These are phyloP conservation scores for Thozetella sp. DNA, from an alignment of 495 filamentous ascomycete species.

Conservation along the genomic window DNA sequence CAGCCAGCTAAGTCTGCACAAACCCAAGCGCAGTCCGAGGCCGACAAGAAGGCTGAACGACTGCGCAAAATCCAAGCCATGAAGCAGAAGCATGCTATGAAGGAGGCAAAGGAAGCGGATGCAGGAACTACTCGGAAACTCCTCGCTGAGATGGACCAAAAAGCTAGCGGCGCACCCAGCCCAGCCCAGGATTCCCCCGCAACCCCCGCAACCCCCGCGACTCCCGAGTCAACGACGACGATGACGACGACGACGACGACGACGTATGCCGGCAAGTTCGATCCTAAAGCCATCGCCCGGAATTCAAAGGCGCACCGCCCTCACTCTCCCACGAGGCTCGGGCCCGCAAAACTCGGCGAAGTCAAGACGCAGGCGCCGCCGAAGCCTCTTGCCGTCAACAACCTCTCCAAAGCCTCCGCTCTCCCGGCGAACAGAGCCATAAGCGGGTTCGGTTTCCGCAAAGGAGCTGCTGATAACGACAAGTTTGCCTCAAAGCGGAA, in stretches of 20 bases:
- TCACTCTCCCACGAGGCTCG: slow-evolving; percentile 35
- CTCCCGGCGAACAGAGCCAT: slow-evolving; percentile 48
- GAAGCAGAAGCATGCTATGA: slow-evolving; percentile 87
- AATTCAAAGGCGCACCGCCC: slow-evolving; percentile 61
- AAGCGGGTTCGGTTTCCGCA: slow-evolving; percentile 81
- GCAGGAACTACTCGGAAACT: slow-evolving; percentile 66
- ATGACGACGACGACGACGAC: slow-evolving; percentile 37
- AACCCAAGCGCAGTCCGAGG: slow-evolving; percentile 63
- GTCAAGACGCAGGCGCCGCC: slow-evolving; percentile 35
- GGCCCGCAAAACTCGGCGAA: slow-evolving; percentile 28
- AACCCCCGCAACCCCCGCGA: slow-evolving; percentile 51
- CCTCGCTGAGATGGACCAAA: slow-evolving; percentile 76
- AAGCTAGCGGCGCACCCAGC: slow-evolving; percentile 55
- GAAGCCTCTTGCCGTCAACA: slow-evolving; percentile 6
- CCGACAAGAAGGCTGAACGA: slow-evolving; percentile 82
- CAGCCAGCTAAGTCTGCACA: slow-evolving; percentile 54
- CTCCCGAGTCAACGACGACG: too few relatives aligned
- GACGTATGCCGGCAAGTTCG: slow-evolving; percentile 79
- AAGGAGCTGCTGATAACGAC: slow-evolving; percentile 64
- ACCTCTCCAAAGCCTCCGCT: slow-evolving; percentile 14
- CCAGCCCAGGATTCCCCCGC: slow-evolving; percentile 55
- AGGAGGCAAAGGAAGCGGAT: slow-evolving; percentile 75
- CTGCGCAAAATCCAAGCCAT: slow-evolving; percentile 86
- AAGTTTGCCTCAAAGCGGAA: slow-evolving; percentile 70
- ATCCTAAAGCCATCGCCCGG: slow-evolving; percentile 84